Percentiles rank a stretch among this genome's conserved stretches.
These are phyloP conservation scores for Cerioporus squamosus DNA, from an alignment of 1,284 basidiomycete species.

Conservation along the genomic window DNA sequence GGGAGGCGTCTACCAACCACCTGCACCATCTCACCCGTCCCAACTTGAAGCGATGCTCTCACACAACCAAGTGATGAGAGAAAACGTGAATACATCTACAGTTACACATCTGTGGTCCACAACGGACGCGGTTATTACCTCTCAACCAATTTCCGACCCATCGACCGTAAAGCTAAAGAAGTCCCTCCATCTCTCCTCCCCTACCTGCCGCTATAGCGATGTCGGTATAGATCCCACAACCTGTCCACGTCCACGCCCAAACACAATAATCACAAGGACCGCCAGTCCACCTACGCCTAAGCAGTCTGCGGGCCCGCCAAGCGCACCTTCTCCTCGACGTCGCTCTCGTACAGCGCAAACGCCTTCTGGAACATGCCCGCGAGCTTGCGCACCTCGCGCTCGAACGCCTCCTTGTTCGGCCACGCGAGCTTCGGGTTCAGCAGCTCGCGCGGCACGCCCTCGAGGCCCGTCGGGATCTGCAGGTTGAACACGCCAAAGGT, in stretches of 20 bases:
- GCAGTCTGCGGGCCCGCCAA: constrained; percentile 68
- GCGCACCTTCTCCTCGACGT: constrained; percentile 79
- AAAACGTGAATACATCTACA: neutral
- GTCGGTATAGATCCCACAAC: neutral
- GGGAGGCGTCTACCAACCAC: too few species aligned
- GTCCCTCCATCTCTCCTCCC: too few species aligned
- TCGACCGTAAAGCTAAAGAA: too few species aligned
- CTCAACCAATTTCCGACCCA: neutral
- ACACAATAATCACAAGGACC: too few species aligned
- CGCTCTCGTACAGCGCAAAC: constrained; percentile 87
- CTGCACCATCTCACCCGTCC: too few species aligned
- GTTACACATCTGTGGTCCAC: neutral
- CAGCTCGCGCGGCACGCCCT: constrained; percentile 87
- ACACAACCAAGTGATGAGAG: too few species aligned
- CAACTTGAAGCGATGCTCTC: too few species aligned
- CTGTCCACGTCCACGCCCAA: neutral
- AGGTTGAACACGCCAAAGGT: constrained; percentile 83
- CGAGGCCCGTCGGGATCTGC: constrained; percentile 79
- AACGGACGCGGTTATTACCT: neutral
- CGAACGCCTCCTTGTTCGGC: constrained; percentile 86
- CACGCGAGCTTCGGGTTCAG: constrained; percentile 88
- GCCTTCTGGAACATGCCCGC: constrained; percentile 93
- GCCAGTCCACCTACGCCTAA: neutral
- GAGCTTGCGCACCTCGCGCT: constrained; percentile 83
- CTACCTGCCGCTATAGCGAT: too few species aligned